These are phyloP conservation scores for Claviceps humidiphila DNA, from an alignment of 2,329 filamentous ascomycete genomes.

Conservation along the genomic window DNA sequence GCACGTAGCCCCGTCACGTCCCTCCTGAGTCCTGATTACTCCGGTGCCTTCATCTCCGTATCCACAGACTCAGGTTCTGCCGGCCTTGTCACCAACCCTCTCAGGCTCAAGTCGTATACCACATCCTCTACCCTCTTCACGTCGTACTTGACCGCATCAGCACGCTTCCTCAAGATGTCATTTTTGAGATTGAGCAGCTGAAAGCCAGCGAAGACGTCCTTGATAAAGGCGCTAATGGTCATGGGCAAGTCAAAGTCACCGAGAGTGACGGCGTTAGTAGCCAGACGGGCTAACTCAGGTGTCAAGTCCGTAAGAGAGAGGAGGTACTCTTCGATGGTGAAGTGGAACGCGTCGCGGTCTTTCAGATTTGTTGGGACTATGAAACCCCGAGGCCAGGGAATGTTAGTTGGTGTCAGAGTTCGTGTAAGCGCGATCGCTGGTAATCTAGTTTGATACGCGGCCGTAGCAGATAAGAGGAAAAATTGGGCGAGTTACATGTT, in stretches of 20 bases:
- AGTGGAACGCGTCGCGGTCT: conserved; percentile 78
- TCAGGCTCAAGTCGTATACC: conserved; percentile 84
- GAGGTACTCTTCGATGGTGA: conserved; percentile 95
- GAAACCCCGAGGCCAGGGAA: no score
- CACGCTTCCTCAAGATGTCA: conserved; percentile 72
- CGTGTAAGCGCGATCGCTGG: no score
- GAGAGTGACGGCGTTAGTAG: conserved; percentile 81
- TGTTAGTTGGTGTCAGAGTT: not conserved
- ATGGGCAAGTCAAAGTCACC: conserved; percentile 79
- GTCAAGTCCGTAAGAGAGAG: conserved; percentile 75
- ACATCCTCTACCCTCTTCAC: conserved; percentile 98
- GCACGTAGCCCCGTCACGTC: not conserved
- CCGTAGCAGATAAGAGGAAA: no score
- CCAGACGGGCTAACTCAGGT: conserved; percentile 80
- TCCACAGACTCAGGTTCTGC: conserved; percentile 14
- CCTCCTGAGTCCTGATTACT: conserved; percentile 9
- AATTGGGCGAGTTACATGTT: no score
- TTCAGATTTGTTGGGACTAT: conserved; percentile 84
- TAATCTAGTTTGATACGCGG: no score
- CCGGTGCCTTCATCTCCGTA: conserved; percentile 24
- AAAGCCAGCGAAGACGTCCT: conserved; percentile 90
- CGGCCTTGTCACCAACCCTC: conserved; percentile 57
- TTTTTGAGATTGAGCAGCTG: conserved; percentile 97
- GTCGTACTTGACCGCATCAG: conserved; percentile 90
- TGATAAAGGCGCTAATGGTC: conserved; percentile 82